Conservation (phyloP, 495 filamentous ascomycete genomes). For the Letharia lupina region DNA sequence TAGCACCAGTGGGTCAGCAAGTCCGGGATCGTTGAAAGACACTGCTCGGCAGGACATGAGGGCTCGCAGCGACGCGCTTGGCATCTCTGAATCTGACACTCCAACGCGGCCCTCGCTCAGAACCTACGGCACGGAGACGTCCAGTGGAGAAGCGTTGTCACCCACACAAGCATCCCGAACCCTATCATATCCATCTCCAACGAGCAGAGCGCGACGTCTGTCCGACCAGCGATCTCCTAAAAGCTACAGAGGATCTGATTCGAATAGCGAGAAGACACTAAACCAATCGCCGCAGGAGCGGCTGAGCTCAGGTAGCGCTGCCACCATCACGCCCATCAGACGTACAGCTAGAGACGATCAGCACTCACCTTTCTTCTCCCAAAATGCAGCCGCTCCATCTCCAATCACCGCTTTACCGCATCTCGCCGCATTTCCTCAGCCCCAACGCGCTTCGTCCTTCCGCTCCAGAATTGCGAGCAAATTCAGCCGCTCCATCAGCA, state of each 20-base stretch:
- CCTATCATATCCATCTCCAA: slow-evolving; percentile 22
- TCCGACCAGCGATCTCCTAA: slow-evolving; percentile 15
- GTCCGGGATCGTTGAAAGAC: slow-evolving; percentile 6
- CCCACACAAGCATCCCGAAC: slow-evolving; percentile 9
- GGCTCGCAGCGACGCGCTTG: neutral
- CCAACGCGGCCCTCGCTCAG: slow-evolving; percentile 10
- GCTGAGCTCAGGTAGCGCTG: neutral
- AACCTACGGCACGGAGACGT: slow-evolving; percentile 16
- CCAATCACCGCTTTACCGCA: neutral
- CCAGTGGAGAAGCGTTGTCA: slow-evolving; percentile 14
- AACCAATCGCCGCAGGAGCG: slow-evolving; percentile 2
- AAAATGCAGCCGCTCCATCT: neutral
- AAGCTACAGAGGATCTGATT: slow-evolving; percentile 14
- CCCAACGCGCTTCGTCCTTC: slow-evolving; percentile 7
- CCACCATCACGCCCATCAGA: slow-evolving; percentile 7
- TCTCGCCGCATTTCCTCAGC: neutral
- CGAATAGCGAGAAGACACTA: slow-evolving; percentile 18
- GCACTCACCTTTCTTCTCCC: slow-evolving; percentile 1
- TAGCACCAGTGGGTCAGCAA: slow-evolving; percentile 5
- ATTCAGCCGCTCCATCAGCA: slow-evolving; percentile 11
- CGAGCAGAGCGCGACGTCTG: neutral
- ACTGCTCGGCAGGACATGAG: neutral
- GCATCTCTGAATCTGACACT: neutral
- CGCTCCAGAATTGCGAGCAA: slow-evolving; percentile 11
- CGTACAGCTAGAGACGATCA: neutral